Conservation (phyloP, 306 rosid species). For the barrel medic (Medicago truncatula) region MtrunA17r5.0-ANR NC_053045.1:28265001-28265500, state of each 20-base stretch:
- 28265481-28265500: not conserved
- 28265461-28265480: not conserved
- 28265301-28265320: constrained; percentile 65
- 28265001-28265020: too few relatives aligned
- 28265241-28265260: not conserved
- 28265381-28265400: constrained; percentile 27
- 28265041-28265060: not conserved
- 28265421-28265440: constrained; percentile 20
- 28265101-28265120: not conserved
- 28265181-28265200: not conserved
- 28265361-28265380: constrained; percentile 93
- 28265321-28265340: constrained; percentile 98
- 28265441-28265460: constrained; percentile 18
- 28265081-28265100: not conserved
- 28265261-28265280: constrained; percentile 2
- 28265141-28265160: not conserved
- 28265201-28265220: not conserved
- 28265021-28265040: too few relatives aligned
- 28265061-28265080: not conserved
- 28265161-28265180: not conserved
- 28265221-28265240: not conserved
- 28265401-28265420: constrained; percentile 21
- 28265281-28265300: constrained; percentile 29
- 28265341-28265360: constrained; percentile 92
- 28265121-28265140: constrained; percentile 19